Evolutionary conservation across 2,329 filamentous ascomycete species (phyloP), one percentile per base, ranked within the genome.

Genomic region (Talaromyces sp.): DNA sequence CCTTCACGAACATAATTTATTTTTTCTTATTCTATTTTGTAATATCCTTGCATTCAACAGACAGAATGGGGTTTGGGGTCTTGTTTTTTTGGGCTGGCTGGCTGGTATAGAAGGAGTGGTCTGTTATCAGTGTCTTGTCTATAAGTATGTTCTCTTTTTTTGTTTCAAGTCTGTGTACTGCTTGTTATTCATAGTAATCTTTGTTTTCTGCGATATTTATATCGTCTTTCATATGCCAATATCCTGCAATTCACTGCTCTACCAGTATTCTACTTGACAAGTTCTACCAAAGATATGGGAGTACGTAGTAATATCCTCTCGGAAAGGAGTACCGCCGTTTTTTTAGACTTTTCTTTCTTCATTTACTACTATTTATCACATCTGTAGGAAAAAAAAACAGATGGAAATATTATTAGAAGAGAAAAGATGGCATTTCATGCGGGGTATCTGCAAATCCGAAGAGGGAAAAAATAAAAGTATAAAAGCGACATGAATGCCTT

Each of bases 391-490:
- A 23, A 23, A 23, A 23, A 23, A 1, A 42, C 40, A 42, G 40
- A 42, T 42, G 40, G 33, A 42, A 42, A 7, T 42, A 12, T 42
- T 47, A 47, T 47, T 47, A 27, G 44, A 47, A 47, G 44, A 47
- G 23, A 47, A 47, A 47, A 56, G n/a, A 36, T 56, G 34, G 34
- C 54, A 56, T 56, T 56, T 56, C 54, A 56, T 36, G 54, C 50
- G 50, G 50, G 54, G 54, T 56, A 56, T 56, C 54, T 56, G 54
- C 54, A 56, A 56, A 53, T 56, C 54, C 54, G 31, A 56, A 56
- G 31, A 18, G 18, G 23, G 42, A 47, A 18, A 36, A 56, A 36
- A 54, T 16, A 33, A 54, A n/a, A n/a, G 28, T 30, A 54, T 9
- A 56, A 56, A 23, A 28, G 31, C 23, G 18, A 56, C 31, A 56